These are phyloP conservation scores for Closterium sp. DNA, from an alignment of 139 green algal species.

Conservation along the genomic window DNA sequence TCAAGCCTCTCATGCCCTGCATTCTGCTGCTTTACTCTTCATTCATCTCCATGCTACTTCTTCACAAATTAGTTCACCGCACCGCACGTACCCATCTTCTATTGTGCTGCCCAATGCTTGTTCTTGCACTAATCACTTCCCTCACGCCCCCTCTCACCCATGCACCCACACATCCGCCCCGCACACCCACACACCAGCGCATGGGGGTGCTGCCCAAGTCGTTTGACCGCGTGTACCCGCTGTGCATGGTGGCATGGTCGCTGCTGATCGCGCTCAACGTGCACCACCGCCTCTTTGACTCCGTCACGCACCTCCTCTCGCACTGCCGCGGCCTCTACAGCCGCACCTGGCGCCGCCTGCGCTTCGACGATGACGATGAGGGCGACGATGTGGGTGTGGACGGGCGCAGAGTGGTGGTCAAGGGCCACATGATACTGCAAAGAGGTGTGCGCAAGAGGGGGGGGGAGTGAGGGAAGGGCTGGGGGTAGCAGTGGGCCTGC, in stretches of 20 bases:
- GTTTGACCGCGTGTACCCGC: slow-evolving; percentile 48
- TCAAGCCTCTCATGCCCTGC: not conserved
- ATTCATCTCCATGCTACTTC: not conserved
- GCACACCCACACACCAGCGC: not conserved
- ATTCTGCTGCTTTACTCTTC: no score
- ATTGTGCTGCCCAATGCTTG: not conserved
- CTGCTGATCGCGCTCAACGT: slow-evolving; percentile 41
- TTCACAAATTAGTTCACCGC: not conserved
- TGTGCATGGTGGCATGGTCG: slow-evolving; percentile 48
- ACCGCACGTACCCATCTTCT: not conserved
- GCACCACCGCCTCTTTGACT: slow-evolving; percentile 49
- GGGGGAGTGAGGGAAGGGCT: not conserved
- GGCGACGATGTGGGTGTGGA: not conserved
- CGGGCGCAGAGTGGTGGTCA: not conserved
- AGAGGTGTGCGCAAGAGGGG: not conserved
- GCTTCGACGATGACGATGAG: slow-evolving; percentile 44
- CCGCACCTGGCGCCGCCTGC: slow-evolving; percentile 25
- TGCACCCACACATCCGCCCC: no score
- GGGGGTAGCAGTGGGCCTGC: not conserved
- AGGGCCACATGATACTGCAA: not conserved
- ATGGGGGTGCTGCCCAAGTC: slow-evolving; percentile 40
- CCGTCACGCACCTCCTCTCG: not conserved
- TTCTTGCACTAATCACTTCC: not conserved
- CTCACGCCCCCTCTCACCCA: not conserved
- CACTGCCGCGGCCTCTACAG: not conserved